Evolutionary conservation across 1,139 yeast species (phyloP).

Genomic region (Magnusiomyces suaveolens): DNA sequence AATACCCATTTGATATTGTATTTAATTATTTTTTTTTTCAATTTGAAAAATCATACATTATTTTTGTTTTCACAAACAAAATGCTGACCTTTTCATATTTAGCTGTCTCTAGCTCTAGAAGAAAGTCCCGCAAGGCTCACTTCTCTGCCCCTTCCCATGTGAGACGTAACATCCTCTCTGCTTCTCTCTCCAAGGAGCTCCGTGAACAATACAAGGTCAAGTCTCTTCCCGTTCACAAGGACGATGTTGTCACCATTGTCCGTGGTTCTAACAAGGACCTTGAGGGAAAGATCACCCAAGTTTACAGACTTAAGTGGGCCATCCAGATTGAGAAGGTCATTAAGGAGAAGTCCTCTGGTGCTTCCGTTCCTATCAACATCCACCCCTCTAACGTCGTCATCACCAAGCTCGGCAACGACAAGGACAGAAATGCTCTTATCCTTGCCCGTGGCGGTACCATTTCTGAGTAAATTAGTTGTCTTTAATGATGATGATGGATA

Average conservation of each 20-base stretch:
- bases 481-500: not conserved
- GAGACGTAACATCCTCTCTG: slow-evolving; percentile 93
- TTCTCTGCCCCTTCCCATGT: slow-evolving; percentile 95
- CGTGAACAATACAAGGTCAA: slow-evolving; percentile 95
- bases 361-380: slow-evolving; percentile 92
- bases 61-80: not conserved
- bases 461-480: slow-evolving; percentile 4
- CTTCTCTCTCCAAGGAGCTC: slow-evolving; percentile 98
- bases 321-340: slow-evolving; percentile 95
- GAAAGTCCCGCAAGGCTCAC: slow-evolving; percentile 99
- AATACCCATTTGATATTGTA: not conserved
- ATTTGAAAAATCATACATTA: not conserved
- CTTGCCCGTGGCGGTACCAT: slow-evolving; percentile 77
- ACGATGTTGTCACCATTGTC: slow-evolving; percentile 89
- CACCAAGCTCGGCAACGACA: slow-evolving; percentile 96
- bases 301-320: slow-evolving; percentile 97
- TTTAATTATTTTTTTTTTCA: not conserved
- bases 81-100: slow-evolving; percentile 6
- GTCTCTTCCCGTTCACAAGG: slow-evolving; percentile 96
- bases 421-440: slow-evolving; percentile 97
- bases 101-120: slow-evolving; percentile 97
- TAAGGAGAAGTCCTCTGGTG: slow-evolving; percentile 98
- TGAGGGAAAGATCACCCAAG: slow-evolving; percentile 96
- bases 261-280: slow-evolving; percentile 99
- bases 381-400: slow-evolving; percentile 99